Evolutionary conservation across 2,329 filamentous ascomycete genomes (phyloP).

Genomic region (Colletotrichum tropicicola): DNA sequence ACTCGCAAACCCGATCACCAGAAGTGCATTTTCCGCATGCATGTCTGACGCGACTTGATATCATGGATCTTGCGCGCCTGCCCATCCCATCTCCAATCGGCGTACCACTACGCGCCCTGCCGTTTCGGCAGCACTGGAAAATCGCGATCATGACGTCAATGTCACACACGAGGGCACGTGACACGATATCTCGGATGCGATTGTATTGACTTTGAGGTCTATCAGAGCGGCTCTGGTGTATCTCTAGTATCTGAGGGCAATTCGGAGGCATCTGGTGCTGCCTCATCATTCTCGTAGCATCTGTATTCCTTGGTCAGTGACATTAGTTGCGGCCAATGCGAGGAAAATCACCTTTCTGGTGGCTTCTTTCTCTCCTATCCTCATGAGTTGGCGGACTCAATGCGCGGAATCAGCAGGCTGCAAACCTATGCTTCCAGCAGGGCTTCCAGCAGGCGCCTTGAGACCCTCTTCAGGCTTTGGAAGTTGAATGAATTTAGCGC

Average conservation of each 20-base stretch:
- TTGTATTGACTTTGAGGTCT: background rate
- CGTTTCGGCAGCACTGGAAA: background rate
- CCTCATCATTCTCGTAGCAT: no score
- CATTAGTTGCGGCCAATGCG: no score
- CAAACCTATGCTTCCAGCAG: no score
- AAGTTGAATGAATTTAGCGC: background rate
- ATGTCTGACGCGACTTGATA: constrained; percentile 15
- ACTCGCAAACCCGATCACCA: background rate
- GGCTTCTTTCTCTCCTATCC: no score
- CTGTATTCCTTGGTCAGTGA: no score
- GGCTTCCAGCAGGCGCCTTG: background rate
- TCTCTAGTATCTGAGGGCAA: no score
- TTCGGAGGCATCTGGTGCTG: no score
- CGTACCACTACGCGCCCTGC: background rate
- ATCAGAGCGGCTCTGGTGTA: no score
- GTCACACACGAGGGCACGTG: constrained; percentile 9
- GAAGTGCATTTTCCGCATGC: constrained; percentile 10
- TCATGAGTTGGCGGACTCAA: no score
- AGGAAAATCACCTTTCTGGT: no score
- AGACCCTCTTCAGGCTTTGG: background rate
- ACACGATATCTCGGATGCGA: background rate
- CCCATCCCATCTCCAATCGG: background rate
- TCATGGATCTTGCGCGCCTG: background rate
- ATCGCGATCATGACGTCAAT: constrained; percentile 10
- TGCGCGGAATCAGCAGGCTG: no score